Conservation (phyloP, 2,329 filamentous ascomycete species). For the Penicillium sp. region DNA sequence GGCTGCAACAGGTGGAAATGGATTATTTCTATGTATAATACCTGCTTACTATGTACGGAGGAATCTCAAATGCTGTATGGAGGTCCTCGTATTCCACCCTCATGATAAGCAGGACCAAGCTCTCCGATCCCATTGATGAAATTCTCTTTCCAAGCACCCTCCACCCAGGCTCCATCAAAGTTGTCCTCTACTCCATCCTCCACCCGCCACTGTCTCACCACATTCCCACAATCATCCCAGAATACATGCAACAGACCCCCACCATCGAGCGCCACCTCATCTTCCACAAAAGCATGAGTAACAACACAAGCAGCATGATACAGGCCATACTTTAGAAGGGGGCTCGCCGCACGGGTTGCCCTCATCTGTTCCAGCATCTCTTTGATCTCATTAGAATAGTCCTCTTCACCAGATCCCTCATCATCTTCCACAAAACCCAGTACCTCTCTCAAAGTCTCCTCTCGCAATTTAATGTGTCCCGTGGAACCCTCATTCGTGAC, state of each 20-base stretch:
- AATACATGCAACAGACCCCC: conserved; percentile 8
- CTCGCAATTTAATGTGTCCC: not conserved
- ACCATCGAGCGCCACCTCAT: conserved; percentile 6
- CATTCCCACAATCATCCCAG: conserved; percentile 10
- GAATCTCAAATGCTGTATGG: too few relatives aligned
- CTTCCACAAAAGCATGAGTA: conserved; percentile 9
- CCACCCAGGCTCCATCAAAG: conserved; percentile 3
- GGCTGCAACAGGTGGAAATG: too few relatives aligned
- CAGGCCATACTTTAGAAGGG: not conserved
- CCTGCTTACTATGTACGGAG: too few relatives aligned
- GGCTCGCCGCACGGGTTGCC: not conserved
- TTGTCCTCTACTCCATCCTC: not conserved
- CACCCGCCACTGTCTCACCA: conserved; percentile 7
- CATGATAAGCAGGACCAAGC: conserved; percentile 5
- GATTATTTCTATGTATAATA: too few relatives aligned
- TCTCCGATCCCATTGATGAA: not conserved
- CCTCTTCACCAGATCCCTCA: not conserved
- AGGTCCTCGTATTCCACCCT: not conserved
- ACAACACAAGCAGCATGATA: conserved; percentile 5
- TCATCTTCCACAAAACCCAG: not conserved
- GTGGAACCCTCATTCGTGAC: not conserved
- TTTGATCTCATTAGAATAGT: not conserved
- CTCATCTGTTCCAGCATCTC: too few relatives aligned
- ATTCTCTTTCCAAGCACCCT: not conserved
- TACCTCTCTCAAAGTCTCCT: not conserved